Evolutionary conservation across 1,284 basidiomycete species (phyloP), one percentile per base, ranked within the genome.

Genomic region (Ustilago hordei): DNA sequence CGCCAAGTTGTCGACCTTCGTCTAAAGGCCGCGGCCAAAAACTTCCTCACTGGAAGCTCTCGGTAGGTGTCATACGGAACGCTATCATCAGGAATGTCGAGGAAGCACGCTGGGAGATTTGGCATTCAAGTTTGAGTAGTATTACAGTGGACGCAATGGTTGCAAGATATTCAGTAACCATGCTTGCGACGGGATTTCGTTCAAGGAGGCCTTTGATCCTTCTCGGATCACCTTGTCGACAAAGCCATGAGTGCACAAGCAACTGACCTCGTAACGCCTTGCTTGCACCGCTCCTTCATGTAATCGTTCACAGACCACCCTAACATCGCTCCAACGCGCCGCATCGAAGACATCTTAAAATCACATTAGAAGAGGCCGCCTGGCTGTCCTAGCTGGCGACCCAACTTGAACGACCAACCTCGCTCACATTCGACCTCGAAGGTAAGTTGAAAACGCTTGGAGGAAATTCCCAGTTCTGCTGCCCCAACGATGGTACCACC

Each of bases 1-100:
- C 71, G 75, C 48, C 69, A 75, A 70, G 71, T 78, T 70, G 68
- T 74, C 61, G 75, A 78, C 23, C 67, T 78, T 28, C 69, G 75
- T 54, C 67, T 78, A 61, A 78, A 78, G 75, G 70, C 70, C 62
- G 75, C 75, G 70, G 75, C 75, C 68, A 78, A 78, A 71, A 70
- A 67, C 67, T 78, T 78, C 75, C 64, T 74, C 58, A 78, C 75
- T 48, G 75, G 68, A 67, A 75, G 69, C 71, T 69, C 71, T 31
- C 54, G 70, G 70, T 73, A 58, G 36, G 70, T 67, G 8, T 43
- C 19, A 15, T 9, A 45, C 32, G 8, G 7, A 32, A 13, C 28
- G 31, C n/a, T 3, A 50, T 32, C 28, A 13, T 28, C 15, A 50
- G 48, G 28, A 13, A 32, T 13, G 28, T 8, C 28, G 23, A 28